Percentiles rank a stretch among this genome's conserved stretches.
These are phyloP conservation scores for Thalassiosira mediterranea DNA, from an alignment of 352 stramenopile genomes.

Conservation along the genomic window DNA sequence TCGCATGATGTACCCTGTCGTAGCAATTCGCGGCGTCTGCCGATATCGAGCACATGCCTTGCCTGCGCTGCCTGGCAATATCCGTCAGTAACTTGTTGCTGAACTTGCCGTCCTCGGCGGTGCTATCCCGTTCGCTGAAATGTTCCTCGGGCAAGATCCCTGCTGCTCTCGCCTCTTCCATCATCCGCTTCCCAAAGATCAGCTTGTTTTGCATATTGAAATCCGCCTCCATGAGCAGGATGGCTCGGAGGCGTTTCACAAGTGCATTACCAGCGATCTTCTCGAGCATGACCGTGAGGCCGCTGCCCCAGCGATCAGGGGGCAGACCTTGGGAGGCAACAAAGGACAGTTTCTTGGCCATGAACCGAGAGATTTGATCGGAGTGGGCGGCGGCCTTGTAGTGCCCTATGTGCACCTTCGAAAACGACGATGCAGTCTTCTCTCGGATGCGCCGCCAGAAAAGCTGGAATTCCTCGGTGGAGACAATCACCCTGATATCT, in stretches of 20 bases:
- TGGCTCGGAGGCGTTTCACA: constrained; percentile 3
- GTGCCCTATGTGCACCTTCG: constrained; percentile 1
- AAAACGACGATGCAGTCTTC: not conserved
- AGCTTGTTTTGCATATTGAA: constrained; percentile 18
- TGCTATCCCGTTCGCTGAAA: constrained; percentile 8
- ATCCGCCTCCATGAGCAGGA: constrained; percentile 14
- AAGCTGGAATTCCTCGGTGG: constrained; percentile 1
- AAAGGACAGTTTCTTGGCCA: not conserved
- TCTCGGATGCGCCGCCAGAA: not conserved
- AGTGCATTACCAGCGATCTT: constrained; percentile 5
- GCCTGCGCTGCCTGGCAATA: not conserved
- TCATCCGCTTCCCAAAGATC: constrained; percentile 13
- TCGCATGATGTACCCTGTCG: constrained; percentile 1
- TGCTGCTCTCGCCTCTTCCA: constrained; percentile 4
- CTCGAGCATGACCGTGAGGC: constrained; percentile 14
- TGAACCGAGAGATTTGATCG: not conserved
- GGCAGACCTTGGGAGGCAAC: not conserved
- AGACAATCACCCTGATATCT: not conserved
- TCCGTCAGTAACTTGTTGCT: constrained; percentile 6
- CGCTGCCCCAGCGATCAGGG: not conserved
- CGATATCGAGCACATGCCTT: not conserved
- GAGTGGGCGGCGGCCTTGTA: not conserved
- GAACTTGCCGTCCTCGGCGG: constrained; percentile 10
- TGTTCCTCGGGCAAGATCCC: constrained; percentile 21
- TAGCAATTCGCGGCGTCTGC: constrained; percentile 33